These are phyloP conservation scores for Athelia psychrophila DNA, from an alignment of 1,284 basidiomycete genomes.

Conservation along the genomic window DNA sequence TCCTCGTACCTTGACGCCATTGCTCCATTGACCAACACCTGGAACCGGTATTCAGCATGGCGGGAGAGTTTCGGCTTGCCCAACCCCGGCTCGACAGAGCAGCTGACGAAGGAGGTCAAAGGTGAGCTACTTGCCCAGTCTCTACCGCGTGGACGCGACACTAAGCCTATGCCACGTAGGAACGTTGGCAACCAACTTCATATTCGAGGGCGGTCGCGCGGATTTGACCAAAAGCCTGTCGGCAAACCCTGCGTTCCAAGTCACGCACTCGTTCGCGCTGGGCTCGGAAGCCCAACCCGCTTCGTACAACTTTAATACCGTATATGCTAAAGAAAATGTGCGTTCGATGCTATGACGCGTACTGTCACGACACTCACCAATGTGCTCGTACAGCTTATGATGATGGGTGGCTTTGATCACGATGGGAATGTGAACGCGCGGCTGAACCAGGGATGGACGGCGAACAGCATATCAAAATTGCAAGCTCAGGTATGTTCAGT, in stretches of 20 bases:
- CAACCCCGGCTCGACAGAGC: conserved; percentile 89
- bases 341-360: conserved; percentile 14
- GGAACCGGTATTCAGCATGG: conserved; percentile 77
- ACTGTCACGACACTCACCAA: conserved; percentile 14
- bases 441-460: conserved; percentile 88
- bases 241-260: conserved; percentile 94
- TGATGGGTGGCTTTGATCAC: conserved; percentile 94
- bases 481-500: conserved; percentile 76
- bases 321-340: conserved; percentile 87
- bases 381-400: conserved; percentile 60
- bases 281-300: conserved; percentile 75
- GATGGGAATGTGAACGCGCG: conserved; percentile 89
- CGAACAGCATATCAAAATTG: conserved; percentile 80
- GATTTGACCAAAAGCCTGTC: conserved; percentile 95
- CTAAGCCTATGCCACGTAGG: conserved; percentile 1
- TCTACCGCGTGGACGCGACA: conserved; percentile 10
- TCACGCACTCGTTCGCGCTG: conserved; percentile 93
- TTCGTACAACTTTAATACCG: conserved; percentile 93
- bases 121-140: conserved; percentile 42
- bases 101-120: conserved; percentile 88
- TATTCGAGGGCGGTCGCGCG: conserved; percentile 96
- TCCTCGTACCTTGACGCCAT: conserved; percentile 32
- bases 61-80: conserved; percentile 76
- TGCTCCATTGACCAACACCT: conserved; percentile 61
- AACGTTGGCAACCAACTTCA: conserved; percentile 88